Evolutionary conservation across 305 asterid species (phyloP), one percentile per base, ranked within the genome.

Genomic region (Fraxinus velutina): DNA sequence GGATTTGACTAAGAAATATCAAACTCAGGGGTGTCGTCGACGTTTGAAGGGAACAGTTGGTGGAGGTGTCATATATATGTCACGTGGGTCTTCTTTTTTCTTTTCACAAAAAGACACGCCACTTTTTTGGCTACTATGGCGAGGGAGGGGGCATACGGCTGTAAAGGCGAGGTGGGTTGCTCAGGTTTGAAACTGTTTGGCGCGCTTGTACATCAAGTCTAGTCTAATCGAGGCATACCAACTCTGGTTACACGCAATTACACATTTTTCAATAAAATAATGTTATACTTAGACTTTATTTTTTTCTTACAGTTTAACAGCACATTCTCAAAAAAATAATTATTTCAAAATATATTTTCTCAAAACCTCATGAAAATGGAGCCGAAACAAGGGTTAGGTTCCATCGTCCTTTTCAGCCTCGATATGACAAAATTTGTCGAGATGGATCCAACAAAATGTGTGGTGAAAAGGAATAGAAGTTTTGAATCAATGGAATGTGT

Each of bases 1-100:
- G 87, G 89, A 91, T 89, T 89, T 89, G 96, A 91, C 92, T 80
- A 82, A 71, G 84, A 81, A 80, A 86, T 83, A 91, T 90, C 94
- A 89, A 93, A 87, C 92, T 90, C 92, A 79, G 86, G 93, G 88
- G 75, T 75, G 78, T 85, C 76, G 78, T 85, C 76, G 73, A 77
- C 66, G 10, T 80, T 77, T 39, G 79, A n/a, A 82, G 60, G 84
- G 80, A 84, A 83, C 75, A 83, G 80, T 81, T 80, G 33, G 78
- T 62, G 82, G 81, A 83, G 80, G 83, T 71, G 76, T 77, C 39
- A 62, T 17, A 62, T 76, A 78, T 75, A 79, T 76, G 82, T 86
- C 86, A 80, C 84, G 84, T 83, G 89, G 87, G 87, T 75, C 89
- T 83, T 29, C 62, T 39, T 15, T 6, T 24, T 71, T 52, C 32